Evolutionary conservation across 805 yeast species (phyloP), one percentile per base, ranked within the genome.

Genomic region (Allodekkera sacchari): DNA sequence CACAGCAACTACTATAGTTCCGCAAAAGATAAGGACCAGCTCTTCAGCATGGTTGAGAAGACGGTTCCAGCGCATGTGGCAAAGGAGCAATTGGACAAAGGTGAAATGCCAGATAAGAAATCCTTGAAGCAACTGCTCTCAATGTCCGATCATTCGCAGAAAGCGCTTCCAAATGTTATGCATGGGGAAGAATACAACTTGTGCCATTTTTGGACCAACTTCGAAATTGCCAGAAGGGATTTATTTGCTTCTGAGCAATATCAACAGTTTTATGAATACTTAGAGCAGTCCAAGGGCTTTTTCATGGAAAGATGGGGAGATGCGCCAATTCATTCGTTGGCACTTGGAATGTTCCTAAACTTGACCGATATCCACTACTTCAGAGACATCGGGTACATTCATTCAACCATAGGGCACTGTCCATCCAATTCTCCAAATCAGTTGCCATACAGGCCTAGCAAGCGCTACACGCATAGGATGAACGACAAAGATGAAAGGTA

Each of bases 261-360:
- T 55, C 66, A 73, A 30, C 63, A 64, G 17, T 88, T 77, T 52
- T 84, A 83, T 53, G 59, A 75, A 24, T 71, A 63, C 43, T 55
- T 89, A 30, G 96, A 92, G 34, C 30, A 55, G 6, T 60, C 75
- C 4, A 84, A 88, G 8, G 96, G 97, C 0, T 88, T 89, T 50
- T 87, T 77, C 67, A 68, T 71, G 33, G 96, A 92, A 53, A 63
- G 98, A 48, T 89, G 97, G 97, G 97, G 97, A 2, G 97, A 89
- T 64, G 96, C 96, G 0, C 95, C 96, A 0, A 77, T 89, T 4
- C 96, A 87, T 53, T 79, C 96, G 0, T 56, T 92, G 15, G 97
- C 94, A 0, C 72, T 82, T 5, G 89, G 85, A 0, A 65, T 92
- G 69, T 64, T 82, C 45, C 59, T 88, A 25, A 66, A 80, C 36